phyloP scores from a whole-genome alignment of 202 grass and related monocot species.

The Hordeum pubiflorum region DNA sequence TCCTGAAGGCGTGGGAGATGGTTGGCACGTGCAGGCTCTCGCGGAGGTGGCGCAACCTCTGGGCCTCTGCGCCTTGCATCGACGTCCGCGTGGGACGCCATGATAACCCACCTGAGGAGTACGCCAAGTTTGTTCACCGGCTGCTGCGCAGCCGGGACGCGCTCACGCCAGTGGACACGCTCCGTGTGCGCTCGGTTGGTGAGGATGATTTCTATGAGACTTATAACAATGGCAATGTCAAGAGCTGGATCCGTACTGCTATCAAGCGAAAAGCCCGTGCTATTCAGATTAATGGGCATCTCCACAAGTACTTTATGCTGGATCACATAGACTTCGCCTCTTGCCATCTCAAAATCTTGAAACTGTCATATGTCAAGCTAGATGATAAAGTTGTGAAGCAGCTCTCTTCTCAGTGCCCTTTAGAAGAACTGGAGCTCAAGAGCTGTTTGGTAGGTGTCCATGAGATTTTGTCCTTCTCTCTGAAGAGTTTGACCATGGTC shows the following conservation, averaged over 20 bases:
- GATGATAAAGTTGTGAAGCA: neutral
- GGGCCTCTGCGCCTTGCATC: constrained; percentile 32
- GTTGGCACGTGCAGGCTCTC: constrained; percentile 23
- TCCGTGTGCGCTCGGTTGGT: neutral
- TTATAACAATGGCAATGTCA: neutral
- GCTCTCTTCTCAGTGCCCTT: constrained; percentile 22
- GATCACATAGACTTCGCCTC: neutral
- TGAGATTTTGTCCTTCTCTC: constrained; percentile 1
- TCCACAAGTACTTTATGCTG: neutral
- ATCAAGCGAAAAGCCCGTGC: constrained; percentile 5
- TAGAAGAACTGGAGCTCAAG: constrained; percentile 31
- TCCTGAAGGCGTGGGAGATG: constrained; percentile 25
- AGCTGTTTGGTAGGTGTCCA: neutral
- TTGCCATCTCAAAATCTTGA: constrained; percentile 20
- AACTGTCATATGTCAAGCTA: neutral
- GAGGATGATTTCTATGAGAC: neutral
- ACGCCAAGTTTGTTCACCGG: constrained; percentile 22
- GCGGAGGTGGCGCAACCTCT: constrained; percentile 33
- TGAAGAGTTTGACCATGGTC: constrained; percentile 25
- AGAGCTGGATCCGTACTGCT: constrained; percentile 13
- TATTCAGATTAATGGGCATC: constrained; percentile 23
- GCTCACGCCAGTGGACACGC: neutral
- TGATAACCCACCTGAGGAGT: neutral
- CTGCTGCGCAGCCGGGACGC: constrained; percentile 10
- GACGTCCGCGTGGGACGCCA: neutral